phyloP scores from a whole-genome alignment of 192 early-diverging fungal species.

The Helicostylum pulchrum region DNA sequence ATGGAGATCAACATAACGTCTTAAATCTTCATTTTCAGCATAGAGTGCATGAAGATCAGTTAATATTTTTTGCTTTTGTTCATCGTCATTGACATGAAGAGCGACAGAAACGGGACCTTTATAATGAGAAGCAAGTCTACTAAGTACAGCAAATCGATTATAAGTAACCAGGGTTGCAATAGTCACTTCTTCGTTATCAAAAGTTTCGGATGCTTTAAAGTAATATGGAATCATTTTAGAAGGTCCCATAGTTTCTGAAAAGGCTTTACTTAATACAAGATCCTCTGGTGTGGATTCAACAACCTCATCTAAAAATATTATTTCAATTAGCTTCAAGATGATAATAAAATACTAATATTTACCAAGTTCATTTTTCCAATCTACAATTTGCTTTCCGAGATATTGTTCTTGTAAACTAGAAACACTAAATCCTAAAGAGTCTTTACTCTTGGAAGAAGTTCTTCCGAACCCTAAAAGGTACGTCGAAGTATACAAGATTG shows the following conservation, averaged over 20 bases:
- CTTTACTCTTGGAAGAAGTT: neutral
- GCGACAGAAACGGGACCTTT: constrained; percentile 58
- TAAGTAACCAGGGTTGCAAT: constrained; percentile 52
- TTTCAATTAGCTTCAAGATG: neutral
- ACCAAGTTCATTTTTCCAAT: constrained; percentile 3
- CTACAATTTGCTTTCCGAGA: neutral
- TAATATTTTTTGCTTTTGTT: constrained; percentile 43
- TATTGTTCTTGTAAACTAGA: constrained; percentile 3
- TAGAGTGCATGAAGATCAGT: constrained; percentile 45
- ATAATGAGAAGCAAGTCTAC: constrained; percentile 45
- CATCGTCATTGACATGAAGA: constrained; percentile 54
- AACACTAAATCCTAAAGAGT: neutral
- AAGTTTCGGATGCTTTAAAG: constrained; percentile 36
- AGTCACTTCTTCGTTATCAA: constrained; percentile 50
- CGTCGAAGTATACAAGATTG: constrained; percentile 29
- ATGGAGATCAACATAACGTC: constrained; percentile 53
- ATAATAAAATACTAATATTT: neutral
- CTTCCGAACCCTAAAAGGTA: constrained; percentile 12
- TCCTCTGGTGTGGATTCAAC: constrained; percentile 37
- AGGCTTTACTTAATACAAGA: constrained; percentile 50
- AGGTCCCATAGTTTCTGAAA: constrained; percentile 49
- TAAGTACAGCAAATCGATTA: constrained; percentile 47
- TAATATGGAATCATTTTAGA: constrained; percentile 55
- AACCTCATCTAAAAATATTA: neutral
- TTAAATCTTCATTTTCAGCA: constrained; percentile 42